Evolutionary conservation across 73 alveolate genomes (phyloP), one percentile per base, ranked within the genome.

Genomic region (Tetrahymena thermophila): DNA sequence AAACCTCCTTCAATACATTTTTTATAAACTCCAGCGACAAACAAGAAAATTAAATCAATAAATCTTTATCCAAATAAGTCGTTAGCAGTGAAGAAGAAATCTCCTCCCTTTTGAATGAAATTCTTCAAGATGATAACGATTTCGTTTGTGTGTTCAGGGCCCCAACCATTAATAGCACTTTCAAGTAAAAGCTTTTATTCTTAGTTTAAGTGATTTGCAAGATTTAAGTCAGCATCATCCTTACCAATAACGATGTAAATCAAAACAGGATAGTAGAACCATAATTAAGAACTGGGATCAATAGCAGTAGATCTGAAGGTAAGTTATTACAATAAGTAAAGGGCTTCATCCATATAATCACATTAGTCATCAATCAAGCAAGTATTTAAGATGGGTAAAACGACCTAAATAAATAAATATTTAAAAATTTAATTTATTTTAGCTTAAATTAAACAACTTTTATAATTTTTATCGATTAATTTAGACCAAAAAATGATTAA

Each of bases 331-430:
- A 96, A 95, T 57, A 96, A 85, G 85, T 96, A 93, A 14, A 96
- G 35, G 43, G 96, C 95, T 96, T 96, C 98, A 57, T 96, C 97
- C 13, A 98, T 96, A 96, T 97, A 98, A 58, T 98, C 99, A 37
- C 97, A 96, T 35, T 97, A 97, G 83, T 97, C 97, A 50, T 98
- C 98, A 55, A 96, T 97, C 28, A 96, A 96, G 42, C 96, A 99
- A 85, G 95, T 58, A 97, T 95, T 96, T 43, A 97, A 71, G 34
- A 97, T 83, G 40, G 95, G 97, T 94, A 97, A 97, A 84, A 95
- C 95, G 84, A 97, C 94, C 43, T 94, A 58, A 28, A 28, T 71
- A 25, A n/a, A n/a, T n/a, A n/a, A n/a, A n/a, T n/a, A n/a, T n/a
- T n/a, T n/a, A n/a, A n/a, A n/a, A n/a, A n/a, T n/a, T n/a, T n/a